A percentile compares a stretch with the other conserved stretches of the same genome.
phyloP scores from a whole-genome alignment of 2,329 filamentous ascomycete species.

The Piedraia hortae region DNA sequence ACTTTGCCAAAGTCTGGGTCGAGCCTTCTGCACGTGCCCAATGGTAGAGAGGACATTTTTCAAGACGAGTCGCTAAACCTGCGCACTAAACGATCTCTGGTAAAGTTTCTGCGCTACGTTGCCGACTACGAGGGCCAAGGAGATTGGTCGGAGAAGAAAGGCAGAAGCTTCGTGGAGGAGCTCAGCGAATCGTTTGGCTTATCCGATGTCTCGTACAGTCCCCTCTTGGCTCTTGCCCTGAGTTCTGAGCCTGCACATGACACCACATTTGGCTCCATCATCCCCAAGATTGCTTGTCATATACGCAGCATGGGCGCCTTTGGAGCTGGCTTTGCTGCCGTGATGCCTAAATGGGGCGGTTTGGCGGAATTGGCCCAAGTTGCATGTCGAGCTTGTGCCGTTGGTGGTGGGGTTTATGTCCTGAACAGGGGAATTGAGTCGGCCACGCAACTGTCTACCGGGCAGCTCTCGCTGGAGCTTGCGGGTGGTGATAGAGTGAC shows the following conservation, averaged over 20 bases:
- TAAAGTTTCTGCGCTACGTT: conserved; percentile 85
- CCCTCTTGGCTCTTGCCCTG: conserved; percentile 44
- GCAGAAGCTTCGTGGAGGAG: conserved; percentile 29
- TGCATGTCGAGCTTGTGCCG: conserved; percentile 65
- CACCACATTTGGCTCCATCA: conserved; percentile 37
- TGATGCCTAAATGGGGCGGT: conserved; percentile 83
- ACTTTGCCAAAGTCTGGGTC: conserved; percentile 24
- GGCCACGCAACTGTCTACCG: conserved; percentile 4
- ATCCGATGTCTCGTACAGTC: conserved; percentile 37
- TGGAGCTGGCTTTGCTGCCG: conserved; percentile 64
- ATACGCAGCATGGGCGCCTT: conserved; percentile 67
- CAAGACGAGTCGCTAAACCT: conserved; percentile 46
- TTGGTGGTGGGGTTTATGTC: conserved; percentile 77
- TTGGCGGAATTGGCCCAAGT: conserved; percentile 74
- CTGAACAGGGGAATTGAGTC: conserved; percentile 39
- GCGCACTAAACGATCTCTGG: conserved; percentile 58
- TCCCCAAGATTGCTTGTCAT: conserved; percentile 51
- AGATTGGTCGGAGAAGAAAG: conserved; percentile 32
- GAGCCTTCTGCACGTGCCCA: conserved; percentile 36
- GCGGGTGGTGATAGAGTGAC: conserved; percentile 9
- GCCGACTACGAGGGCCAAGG: conserved; percentile 36
- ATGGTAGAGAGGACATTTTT: conserved; percentile 78
- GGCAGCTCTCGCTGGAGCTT: conserved; percentile 6
- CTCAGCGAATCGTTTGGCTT: conserved; percentile 25
- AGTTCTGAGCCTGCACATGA: conserved; percentile 29